Percentiles rank a stretch among this genome's conserved stretches.
These are phyloP conservation scores for Saccharomycopsis sp. DNA, from an alignment of 805 yeast genomes.

Conservation along the genomic window DNA sequence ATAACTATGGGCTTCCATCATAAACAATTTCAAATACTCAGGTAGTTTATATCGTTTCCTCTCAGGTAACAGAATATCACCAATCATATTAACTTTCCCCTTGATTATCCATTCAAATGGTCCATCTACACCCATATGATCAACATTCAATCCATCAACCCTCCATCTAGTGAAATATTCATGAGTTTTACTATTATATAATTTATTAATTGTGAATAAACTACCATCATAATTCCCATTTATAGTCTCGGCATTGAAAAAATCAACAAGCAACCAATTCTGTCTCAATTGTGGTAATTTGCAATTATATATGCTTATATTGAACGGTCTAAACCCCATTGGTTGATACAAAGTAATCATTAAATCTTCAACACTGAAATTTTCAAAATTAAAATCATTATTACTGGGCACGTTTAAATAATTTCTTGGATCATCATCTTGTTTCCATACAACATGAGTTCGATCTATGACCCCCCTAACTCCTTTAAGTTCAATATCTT, in stretches of 20 bases:
- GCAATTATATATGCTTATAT: constrained; percentile 81
- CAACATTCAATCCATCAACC: constrained; percentile 78
- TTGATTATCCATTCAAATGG: constrained; percentile 96
- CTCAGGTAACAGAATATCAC: constrained; percentile 79
- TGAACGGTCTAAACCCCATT: constrained; percentile 69
- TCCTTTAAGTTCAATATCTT: constrained; percentile 75
- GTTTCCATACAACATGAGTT: constrained; percentile 77
- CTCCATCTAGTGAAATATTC: constrained; percentile 48
- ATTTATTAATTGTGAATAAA: constrained; percentile 77
- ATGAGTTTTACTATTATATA: constrained; percentile 12
- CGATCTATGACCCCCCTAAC: constrained; percentile 90
- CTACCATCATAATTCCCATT: constrained; percentile 93
- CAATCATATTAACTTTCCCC: constrained; percentile 90
- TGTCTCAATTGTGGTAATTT: constrained; percentile 74
- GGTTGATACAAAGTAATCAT: constrained; percentile 81
- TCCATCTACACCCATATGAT: constrained; percentile 86
- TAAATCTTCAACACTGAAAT: constrained; percentile 77
- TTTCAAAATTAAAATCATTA: constrained; percentile 91
- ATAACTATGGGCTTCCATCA: constrained; percentile 28
- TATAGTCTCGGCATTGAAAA: constrained; percentile 70
- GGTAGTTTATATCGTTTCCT: constrained; percentile 30
- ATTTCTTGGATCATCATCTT: constrained; percentile 74
- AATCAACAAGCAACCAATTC: constrained; percentile 90
- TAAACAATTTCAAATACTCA: constrained; percentile 21
- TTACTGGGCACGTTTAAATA: constrained; percentile 67